A percentile compares a stretch with the other conserved stretches of the same genome.
These are phyloP conservation scores for Calonectria naviculata DNA, from an alignment of 2,329 filamentous ascomycete genomes.

Conservation along the genomic window DNA sequence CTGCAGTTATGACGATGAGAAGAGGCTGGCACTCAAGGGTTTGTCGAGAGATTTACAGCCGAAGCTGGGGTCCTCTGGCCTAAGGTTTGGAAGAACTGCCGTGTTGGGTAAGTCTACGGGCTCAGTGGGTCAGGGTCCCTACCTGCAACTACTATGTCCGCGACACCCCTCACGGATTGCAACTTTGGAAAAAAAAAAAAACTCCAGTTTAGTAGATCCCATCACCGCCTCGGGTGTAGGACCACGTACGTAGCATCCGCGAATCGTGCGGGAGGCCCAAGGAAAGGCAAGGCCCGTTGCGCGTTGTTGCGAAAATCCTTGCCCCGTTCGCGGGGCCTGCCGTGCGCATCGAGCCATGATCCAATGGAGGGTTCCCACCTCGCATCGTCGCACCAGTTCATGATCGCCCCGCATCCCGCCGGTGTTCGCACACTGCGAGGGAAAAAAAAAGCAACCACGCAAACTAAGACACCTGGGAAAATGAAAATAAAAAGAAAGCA, in stretches of 20 bases:
- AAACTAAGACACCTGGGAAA: background rate
- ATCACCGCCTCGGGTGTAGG: background rate
- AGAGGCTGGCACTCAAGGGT: conserved; percentile 2
- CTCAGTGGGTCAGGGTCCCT: background rate
- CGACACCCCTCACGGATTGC: conserved; percentile 9
- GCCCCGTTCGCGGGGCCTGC: background rate
- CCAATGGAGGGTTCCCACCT: background rate
- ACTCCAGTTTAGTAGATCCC: background rate
- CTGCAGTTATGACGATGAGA: background rate
- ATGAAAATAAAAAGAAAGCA: background rate
- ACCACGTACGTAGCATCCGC: background rate
- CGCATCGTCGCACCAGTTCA: conserved; percentile 8
- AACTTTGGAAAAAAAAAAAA: background rate
- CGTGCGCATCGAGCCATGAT: conserved; percentile 12
- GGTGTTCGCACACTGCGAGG: background rate
- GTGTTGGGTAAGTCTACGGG: conserved; percentile 4
- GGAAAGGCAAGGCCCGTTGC: conserved; percentile 4
- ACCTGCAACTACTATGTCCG: conserved; percentile 1
- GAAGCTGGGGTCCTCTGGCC: background rate
- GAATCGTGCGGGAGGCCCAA: conserved; percentile 8
- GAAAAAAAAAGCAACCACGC: background rate
- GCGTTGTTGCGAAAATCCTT: background rate
- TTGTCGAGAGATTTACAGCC: background rate
- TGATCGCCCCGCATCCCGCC: background rate
- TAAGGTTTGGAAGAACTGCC: background rate